phyloP scores from a whole-genome alignment of 2,329 filamentous ascomycete species.

The Neonectria hederae region DNA sequence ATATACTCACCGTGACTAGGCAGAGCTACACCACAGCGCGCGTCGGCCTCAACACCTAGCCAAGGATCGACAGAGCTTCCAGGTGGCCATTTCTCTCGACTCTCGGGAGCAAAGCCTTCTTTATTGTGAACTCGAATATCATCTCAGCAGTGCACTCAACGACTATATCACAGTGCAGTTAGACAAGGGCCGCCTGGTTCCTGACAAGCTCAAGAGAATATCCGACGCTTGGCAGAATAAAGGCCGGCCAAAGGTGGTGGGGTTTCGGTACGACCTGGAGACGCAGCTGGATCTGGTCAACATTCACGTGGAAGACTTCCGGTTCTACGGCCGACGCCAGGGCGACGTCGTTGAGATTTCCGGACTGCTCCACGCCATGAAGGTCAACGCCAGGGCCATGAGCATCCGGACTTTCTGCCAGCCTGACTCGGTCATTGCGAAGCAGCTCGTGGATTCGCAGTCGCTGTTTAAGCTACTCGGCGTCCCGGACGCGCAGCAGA shows the following conservation, averaged over 20 bases:
- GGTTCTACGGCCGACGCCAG: constrained; percentile 62
- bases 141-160: constrained; percentile 61
- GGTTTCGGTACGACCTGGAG: constrained; percentile 68
- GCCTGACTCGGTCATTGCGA: constrained; percentile 66
- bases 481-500: constrained; percentile 53
- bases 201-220: constrained; percentile 61
- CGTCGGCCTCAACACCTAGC: constrained; percentile 45
- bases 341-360: constrained; percentile 54
- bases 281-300: constrained; percentile 66
- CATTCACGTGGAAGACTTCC: constrained; percentile 61
- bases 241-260: constrained; percentile 63
- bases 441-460: constrained; percentile 65
- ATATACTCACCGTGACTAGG: constrained; percentile 38
- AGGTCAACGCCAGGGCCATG: constrained; percentile 61
- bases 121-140: constrained; percentile 68
- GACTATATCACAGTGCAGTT: constrained; percentile 63
- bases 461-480: constrained; percentile 61
- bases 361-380: constrained; percentile 62
- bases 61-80: constrained; percentile 43
- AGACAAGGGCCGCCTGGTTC: constrained; percentile 63
- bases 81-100: constrained; percentile 60
- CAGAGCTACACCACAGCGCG: constrained; percentile 50
- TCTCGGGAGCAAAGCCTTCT: constrained; percentile 67
- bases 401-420: constrained; percentile 66
- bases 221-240: constrained; percentile 61